Conservation (phyloP, 2,329 filamentous ascomycete genomes). For the Dactylellina leptospora region DNA sequence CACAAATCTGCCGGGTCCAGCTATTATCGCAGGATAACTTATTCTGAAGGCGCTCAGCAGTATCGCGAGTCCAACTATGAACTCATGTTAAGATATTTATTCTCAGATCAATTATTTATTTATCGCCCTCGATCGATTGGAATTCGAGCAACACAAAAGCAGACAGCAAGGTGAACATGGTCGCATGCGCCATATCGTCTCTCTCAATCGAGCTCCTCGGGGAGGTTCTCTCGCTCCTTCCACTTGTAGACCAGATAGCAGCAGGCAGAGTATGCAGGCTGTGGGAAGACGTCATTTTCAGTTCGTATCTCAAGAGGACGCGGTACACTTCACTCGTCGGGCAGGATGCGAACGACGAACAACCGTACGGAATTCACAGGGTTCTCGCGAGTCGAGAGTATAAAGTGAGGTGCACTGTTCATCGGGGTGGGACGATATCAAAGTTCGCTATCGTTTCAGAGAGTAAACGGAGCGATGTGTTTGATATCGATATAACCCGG, state of each 20-base stretch:
- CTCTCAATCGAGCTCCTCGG: conserved; percentile 2
- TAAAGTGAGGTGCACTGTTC: conserved; percentile 1
- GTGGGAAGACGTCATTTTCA: conserved; percentile 1
- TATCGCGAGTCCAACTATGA: too few species aligned
- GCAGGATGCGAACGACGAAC: neutral
- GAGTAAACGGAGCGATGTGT: neutral
- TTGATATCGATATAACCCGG: neutral
- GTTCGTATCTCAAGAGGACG: neutral
- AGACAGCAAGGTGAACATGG: too few species aligned
- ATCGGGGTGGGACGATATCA: neutral
- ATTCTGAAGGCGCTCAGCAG: too few species aligned
- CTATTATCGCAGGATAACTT: too few species aligned
- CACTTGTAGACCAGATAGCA: conserved; percentile 2
- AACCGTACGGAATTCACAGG: conserved; percentile 9
- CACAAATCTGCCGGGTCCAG: too few species aligned
- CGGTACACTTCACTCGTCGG: conserved; percentile 2
- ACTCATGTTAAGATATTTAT: too few species aligned
- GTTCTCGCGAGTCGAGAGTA: neutral
- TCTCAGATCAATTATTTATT: too few species aligned
- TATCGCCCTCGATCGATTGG: too few species aligned
- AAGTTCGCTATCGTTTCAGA: neutral
- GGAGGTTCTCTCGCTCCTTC: neutral
- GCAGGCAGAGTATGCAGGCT: neutral
- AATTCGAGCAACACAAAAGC: neutral
- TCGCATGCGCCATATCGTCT: neutral